These are phyloP conservation scores for Tetradesmus obliquus DNA, from an alignment of 139 green algal genomes.

Conservation along the genomic window DNA sequence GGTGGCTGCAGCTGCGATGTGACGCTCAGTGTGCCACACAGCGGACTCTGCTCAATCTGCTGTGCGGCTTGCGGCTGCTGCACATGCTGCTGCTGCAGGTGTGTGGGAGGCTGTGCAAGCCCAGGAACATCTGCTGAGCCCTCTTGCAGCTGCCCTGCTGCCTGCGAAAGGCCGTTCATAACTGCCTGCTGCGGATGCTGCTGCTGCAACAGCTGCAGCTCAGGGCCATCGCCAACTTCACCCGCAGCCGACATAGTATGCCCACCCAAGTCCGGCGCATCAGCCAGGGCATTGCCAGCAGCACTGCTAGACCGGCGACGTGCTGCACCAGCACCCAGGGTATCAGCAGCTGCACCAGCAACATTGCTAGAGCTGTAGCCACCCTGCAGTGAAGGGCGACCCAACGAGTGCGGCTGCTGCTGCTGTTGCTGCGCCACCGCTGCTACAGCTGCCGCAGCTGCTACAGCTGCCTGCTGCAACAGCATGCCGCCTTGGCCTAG, in stretches of 20 bases:
- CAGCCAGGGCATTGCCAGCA: not conserved
- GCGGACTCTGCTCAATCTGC: not conserved
- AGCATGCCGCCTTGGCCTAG: not conserved
- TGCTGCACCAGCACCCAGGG: not conserved
- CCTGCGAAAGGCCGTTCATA: not conserved
- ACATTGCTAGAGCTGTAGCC: conserved; percentile 14
- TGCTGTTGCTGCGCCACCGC: conserved; percentile 1
- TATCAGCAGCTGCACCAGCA: not conserved
- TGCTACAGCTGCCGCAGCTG: not conserved
- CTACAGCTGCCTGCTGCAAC: conserved; percentile 1
- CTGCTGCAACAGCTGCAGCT: not conserved
- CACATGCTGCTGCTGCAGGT: not conserved
- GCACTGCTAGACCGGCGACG: conserved; percentile 7
- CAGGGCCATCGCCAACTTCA: not conserved
- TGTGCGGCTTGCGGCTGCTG: not conserved
- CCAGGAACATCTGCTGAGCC: not conserved
- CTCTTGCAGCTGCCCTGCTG: not conserved
- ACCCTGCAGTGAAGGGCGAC: conserved; percentile 11
- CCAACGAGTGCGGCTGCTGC: conserved; percentile 5
- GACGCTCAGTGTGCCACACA: conserved; percentile 21
- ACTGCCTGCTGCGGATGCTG: not conserved
- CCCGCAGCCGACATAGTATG: not conserved
- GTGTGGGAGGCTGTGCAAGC: not conserved
- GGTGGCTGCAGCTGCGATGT: conserved; percentile 35
- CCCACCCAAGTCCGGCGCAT: not conserved